Conservation (phyloP, 768 basidiomycete genomes). For the Hypsizygus marmoreus region DNA sequence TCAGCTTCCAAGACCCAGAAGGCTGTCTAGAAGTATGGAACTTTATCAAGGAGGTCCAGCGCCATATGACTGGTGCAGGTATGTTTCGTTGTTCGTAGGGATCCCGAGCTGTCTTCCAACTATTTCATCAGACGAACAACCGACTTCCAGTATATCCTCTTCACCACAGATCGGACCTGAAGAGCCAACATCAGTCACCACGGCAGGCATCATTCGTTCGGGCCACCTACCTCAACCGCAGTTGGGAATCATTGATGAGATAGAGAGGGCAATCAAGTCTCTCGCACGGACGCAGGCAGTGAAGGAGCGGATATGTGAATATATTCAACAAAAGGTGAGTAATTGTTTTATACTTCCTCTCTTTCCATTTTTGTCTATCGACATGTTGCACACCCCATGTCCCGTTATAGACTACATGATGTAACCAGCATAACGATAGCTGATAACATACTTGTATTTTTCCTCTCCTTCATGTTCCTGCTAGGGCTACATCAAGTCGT, state of each 20-base stretch:
- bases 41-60: slow-evolving; percentile 91
- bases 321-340: slow-evolving; percentile 82
- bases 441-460: slow-evolving; percentile 28
- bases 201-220: slow-evolving; percentile 65
- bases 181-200: slow-evolving; percentile 54
- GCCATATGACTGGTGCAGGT: slow-evolving; percentile 74
- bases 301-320: slow-evolving; percentile 87
- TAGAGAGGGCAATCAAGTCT: slow-evolving; percentile 77
- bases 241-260: slow-evolving; percentile 75
- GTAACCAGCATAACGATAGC: slow-evolving; percentile 22
- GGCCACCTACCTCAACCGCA: slow-evolving; percentile 77
- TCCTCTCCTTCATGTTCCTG: slow-evolving; percentile 17
- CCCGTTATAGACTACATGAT: slow-evolving; percentile 19
- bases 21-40: slow-evolving; percentile 98
- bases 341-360: slow-evolving; percentile 2
- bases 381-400: slow-evolving; percentile 12
- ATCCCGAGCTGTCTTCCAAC: slow-evolving; percentile 13
- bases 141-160: slow-evolving; percentile 50
- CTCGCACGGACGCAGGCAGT: slow-evolving; percentile 70
- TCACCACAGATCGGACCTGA: slow-evolving; percentile 65
- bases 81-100: slow-evolving; percentile 25
- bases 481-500: slow-evolving; percentile 85
- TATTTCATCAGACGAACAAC: slow-evolving; percentile 44
- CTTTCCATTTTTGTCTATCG: slow-evolving; percentile 7
- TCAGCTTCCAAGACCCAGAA: slow-evolving; percentile 95